Evolutionary conservation across 1,139 yeast genomes (phyloP).

Genomic region (Kurtzmaniella quercitrusa): DNA sequence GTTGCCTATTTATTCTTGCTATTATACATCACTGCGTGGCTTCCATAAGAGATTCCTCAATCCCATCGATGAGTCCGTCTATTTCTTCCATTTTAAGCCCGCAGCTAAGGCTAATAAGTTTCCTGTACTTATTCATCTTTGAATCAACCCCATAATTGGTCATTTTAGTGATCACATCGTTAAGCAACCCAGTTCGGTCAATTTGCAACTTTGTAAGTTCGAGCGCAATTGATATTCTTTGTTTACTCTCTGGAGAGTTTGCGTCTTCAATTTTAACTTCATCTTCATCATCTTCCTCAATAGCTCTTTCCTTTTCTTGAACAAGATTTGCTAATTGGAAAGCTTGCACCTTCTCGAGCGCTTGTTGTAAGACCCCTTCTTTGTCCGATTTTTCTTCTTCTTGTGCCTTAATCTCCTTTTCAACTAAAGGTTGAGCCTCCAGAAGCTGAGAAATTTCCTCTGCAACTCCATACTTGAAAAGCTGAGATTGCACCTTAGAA

Average conservation of each 20-base stretch:
- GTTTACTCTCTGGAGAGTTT: slow-evolving; percentile 16
- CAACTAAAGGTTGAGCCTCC: slow-evolving; percentile 26
- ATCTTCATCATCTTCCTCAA: slow-evolving; percentile 4
- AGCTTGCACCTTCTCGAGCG: slow-evolving; percentile 30
- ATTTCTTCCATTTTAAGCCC: slow-evolving; percentile 77
- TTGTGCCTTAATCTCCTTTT: slow-evolving; percentile 16
- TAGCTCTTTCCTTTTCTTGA: slow-evolving; percentile 21
- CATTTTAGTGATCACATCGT: slow-evolving; percentile 27
- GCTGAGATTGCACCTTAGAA: slow-evolving; percentile 14
- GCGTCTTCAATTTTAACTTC: slow-evolving; percentile 11
- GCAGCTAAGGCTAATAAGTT: slow-evolving; percentile 77
- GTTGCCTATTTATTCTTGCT: not conserved
- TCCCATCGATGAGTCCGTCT: slow-evolving; percentile 54
- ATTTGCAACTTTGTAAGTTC: slow-evolving; percentile 54
- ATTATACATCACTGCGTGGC: slow-evolving; percentile 2
- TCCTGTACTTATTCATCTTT: slow-evolving; percentile 78
- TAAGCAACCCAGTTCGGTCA: slow-evolving; percentile 36
- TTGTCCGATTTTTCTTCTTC: slow-evolving; percentile 30
- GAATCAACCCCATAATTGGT: slow-evolving; percentile 37
- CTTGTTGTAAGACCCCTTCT: slow-evolving; percentile 28
- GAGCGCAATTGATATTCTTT: slow-evolving; percentile 20
- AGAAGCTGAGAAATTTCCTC: slow-evolving; percentile 20
- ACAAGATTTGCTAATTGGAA: slow-evolving; percentile 26
- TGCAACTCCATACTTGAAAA: slow-evolving; percentile 22
- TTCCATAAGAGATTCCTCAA: slow-evolving; percentile 42